phyloP scores from a whole-genome alignment of 2,329 filamentous ascomycete species.

The Verticillium nonalfalfae region DNA sequence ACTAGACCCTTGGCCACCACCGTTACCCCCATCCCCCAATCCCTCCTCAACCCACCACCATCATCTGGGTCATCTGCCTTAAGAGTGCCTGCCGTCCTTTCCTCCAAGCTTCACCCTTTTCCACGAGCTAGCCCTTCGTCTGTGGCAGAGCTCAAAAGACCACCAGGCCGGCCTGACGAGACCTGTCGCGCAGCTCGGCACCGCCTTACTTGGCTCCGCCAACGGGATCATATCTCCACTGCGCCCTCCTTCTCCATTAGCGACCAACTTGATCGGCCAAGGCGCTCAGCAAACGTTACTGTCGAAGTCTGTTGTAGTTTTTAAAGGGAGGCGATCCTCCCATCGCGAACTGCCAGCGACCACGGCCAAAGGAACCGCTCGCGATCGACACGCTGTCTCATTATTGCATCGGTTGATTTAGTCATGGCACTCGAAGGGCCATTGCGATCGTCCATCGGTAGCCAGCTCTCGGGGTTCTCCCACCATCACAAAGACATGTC shows the following conservation, averaged over 20 bases:
- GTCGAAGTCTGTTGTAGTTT: not conserved
- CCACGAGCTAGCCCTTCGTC: not conserved
- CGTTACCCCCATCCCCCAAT: not conserved
- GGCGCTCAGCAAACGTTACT: not conserved
- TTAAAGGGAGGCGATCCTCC: not conserved
- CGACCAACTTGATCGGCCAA: not conserved
- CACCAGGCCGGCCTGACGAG: conserved; percentile 2
- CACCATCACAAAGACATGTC: conserved; percentile 47
- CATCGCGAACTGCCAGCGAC: not conserved
- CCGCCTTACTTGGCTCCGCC: not conserved
- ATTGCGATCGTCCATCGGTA: conserved; percentile 55
- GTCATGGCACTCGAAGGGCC: conserved; percentile 57
- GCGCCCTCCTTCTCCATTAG: not conserved
- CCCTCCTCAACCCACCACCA: conserved; percentile 1
- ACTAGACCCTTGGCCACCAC: not conserved
- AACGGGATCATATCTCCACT: not conserved
- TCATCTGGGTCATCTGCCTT: conserved; percentile 1
- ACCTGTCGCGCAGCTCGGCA: not conserved
- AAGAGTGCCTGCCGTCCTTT: conserved; percentile 3
- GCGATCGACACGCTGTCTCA: not conserved
- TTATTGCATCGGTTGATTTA: not conserved
- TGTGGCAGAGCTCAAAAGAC: conserved; percentile 1
- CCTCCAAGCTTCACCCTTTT: conserved; percentile 1
- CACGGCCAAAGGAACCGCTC: not conserved
- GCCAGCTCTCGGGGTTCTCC: conserved; percentile 46